phyloP scores from a whole-genome alignment of 257 asterid species.

The Solanum corneliomulleri region DNA sequence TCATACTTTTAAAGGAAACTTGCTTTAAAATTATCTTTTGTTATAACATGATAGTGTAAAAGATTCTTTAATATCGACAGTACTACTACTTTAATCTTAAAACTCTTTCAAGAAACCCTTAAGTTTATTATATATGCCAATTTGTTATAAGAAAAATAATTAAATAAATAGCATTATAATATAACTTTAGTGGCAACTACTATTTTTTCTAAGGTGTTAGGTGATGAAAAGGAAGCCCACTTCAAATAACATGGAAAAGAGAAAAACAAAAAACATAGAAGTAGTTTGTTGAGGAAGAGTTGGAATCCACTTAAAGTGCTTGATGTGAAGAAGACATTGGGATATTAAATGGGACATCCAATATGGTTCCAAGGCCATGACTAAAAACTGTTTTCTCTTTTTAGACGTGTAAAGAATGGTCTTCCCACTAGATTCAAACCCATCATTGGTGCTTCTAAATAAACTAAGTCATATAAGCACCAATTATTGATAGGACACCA shows the following conservation, averaged over 20 bases:
- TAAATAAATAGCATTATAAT: neutral
- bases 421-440: conserved; percentile 50
- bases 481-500: conserved; percentile 58
- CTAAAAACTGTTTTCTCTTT: conserved; percentile 8
- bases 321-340: conserved; percentile 36
- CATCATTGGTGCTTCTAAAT: conserved; percentile 35
- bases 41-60: neutral
- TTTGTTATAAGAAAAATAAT: neutral
- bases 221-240: conserved; percentile 61
- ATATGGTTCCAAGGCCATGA: conserved; percentile 19
- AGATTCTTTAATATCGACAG: neutral
- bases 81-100: too few relatives aligned
- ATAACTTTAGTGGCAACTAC: neutral
- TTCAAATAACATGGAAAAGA: neutral
- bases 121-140: neutral
- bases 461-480: conserved; percentile 26
- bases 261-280: conserved; percentile 3
- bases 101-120: neutral
- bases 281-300: conserved; percentile 30
- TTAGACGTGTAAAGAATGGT: conserved; percentile 57
- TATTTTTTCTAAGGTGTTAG: conserved; percentile 28
- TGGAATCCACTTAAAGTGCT: conserved; percentile 63
- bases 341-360: conserved; percentile 30
- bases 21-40: neutral
- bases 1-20: neutral